Evolutionary conservation across 352 stramenopile genomes (phyloP), one percentile per base, ranked within the genome.

Genomic region (Phytophthora quininea): DNA sequence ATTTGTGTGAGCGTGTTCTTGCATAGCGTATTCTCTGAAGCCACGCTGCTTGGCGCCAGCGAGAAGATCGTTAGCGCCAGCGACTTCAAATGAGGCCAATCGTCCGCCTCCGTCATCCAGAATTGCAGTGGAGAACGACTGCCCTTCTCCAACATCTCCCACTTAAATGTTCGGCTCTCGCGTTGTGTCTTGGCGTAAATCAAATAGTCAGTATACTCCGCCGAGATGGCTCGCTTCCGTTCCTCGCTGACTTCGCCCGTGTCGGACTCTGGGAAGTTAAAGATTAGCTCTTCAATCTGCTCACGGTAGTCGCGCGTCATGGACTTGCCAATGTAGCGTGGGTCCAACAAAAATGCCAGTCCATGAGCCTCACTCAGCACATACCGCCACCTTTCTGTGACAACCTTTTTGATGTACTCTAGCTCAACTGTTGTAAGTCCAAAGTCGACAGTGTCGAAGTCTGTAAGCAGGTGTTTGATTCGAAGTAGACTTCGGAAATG

Each of bases 401-500:
- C 83, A 3, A 95, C 77, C 69, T 89, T 90, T 65, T 91, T 95
- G 51, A 93, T 89, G 33, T 95, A 93, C 68, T 90, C 84, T 2
- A 91, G 67, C 35, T 95, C 86, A 24, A 85, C 73, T 11, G 79
- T 80, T 3, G 81, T 80, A 2, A 95, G 68, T 4, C 82, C 81
- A 67, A 92, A 93, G 4, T 24, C 19, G 19, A 90, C 81, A 0
- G 80, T 74, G 57, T 95, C 84, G 59, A 95, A 92, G 59, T 92
- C 86, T 0, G 81, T 91, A 31, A 90, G 58, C 58, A 95, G 68
- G 51, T 91, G 82, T 62, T 91, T 2, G 80, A 89, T 64, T 93
- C 84, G 37, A 91, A 92, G 69, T 93, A 95, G 3, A 95, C 84
- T 55, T 95, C 86, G 3, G 84, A 93, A 51, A 95, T 92, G 1